A percentile compares a stretch with the other conserved stretches of the same genome.
Conservation (phyloP, 345 rosid genomes). For the Mallotus nudiflorus region DNA sequence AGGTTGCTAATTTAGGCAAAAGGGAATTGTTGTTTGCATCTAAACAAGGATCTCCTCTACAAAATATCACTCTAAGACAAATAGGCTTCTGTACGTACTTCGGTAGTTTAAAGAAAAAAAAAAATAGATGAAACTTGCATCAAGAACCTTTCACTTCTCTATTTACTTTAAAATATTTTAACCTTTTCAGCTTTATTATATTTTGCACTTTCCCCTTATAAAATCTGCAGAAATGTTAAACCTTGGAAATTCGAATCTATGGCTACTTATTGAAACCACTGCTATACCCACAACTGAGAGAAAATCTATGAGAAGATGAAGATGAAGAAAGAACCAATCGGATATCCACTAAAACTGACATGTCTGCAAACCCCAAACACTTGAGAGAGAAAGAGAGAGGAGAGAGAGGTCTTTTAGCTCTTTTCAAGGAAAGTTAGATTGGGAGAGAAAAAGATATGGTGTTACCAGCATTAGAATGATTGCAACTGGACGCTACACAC, state of each 20-base stretch:
- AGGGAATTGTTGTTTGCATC: slow-evolving; percentile 7
- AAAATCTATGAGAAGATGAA: not conserved
- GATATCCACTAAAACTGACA: slow-evolving; percentile 39
- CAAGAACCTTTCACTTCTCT: not conserved
- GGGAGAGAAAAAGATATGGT: slow-evolving; percentile 14
- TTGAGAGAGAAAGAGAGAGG: slow-evolving; percentile 13
- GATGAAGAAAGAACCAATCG: slow-evolving; percentile 24
- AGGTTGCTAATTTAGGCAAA: slow-evolving; percentile 31
- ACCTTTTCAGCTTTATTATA: slow-evolving; percentile 3
- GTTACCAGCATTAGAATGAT: slow-evolving; percentile 23
- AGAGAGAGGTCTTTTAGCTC: not conserved
- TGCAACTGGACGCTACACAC: slow-evolving; percentile 24
- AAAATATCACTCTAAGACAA: slow-evolving; percentile 8
- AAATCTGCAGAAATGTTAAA: slow-evolving; percentile 34
- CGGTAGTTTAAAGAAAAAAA: not conserved
- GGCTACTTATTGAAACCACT: slow-evolving; percentile 45
- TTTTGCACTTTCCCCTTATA: slow-evolving; percentile 8
- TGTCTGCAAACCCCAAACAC: slow-evolving; percentile 27
- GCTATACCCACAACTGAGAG: slow-evolving; percentile 14
- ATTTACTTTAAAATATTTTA: slow-evolving; percentile 1
- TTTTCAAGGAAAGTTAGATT: slow-evolving; percentile 28
- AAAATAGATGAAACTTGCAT: too few relatives aligned
- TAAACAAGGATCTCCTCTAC: slow-evolving; percentile 4
- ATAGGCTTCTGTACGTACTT: not conserved
- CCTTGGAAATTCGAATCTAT: slow-evolving; percentile 36